Conservation (phyloP, 2,329 filamentous ascomycete genomes). For the Aspergillus piperis region DNA sequence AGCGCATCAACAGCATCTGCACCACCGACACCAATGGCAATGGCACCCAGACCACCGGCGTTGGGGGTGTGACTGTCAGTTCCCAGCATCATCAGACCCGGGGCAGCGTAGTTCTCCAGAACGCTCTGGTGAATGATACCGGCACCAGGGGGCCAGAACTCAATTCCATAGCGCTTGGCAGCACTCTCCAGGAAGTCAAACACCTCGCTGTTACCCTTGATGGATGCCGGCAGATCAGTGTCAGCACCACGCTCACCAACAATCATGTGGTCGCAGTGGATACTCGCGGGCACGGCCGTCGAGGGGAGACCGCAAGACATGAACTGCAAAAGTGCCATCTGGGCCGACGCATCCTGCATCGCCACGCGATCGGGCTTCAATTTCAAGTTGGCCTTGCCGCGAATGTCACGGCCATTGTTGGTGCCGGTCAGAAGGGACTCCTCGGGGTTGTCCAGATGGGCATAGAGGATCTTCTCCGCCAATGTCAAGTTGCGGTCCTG, state of each 20-base stretch:
- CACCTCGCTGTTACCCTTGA: slow-evolving; percentile 91
- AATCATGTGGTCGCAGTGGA: slow-evolving; percentile 99
- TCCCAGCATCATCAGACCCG: slow-evolving; percentile 97
- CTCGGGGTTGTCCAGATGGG: slow-evolving; percentile 85
- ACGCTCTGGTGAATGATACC: slow-evolving; percentile 98
- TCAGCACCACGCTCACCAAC: slow-evolving; percentile 90
- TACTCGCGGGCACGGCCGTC: slow-evolving; percentile 92
- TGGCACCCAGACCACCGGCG: slow-evolving; percentile 88
- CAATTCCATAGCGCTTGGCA: slow-evolving; percentile 85
- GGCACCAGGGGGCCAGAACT: slow-evolving; percentile 92
- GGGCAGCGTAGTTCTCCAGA: slow-evolving; percentile 95
- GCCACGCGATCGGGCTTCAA: slow-evolving; percentile 96
- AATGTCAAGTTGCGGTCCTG: slow-evolving; percentile 69
- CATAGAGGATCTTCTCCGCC: slow-evolving; percentile 97
- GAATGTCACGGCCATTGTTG: slow-evolving; percentile 78
- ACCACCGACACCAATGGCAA: slow-evolving; percentile 95
- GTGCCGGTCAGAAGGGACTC: slow-evolving; percentile 83
- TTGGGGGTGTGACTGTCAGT: slow-evolving; percentile 98
- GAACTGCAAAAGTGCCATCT: slow-evolving; percentile 98
- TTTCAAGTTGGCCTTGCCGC: slow-evolving; percentile 89
- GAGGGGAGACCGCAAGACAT: slow-evolving; percentile 91
- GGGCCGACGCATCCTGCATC: slow-evolving; percentile 98
- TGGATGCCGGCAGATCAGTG: slow-evolving; percentile 78
- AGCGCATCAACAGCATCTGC: slow-evolving; percentile 96
- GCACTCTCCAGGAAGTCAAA: slow-evolving; percentile 97